Base-by-base conservation (phyloP, 2,329 filamentous ascomycete genomes). In the Exophiala bonariae region DNA sequence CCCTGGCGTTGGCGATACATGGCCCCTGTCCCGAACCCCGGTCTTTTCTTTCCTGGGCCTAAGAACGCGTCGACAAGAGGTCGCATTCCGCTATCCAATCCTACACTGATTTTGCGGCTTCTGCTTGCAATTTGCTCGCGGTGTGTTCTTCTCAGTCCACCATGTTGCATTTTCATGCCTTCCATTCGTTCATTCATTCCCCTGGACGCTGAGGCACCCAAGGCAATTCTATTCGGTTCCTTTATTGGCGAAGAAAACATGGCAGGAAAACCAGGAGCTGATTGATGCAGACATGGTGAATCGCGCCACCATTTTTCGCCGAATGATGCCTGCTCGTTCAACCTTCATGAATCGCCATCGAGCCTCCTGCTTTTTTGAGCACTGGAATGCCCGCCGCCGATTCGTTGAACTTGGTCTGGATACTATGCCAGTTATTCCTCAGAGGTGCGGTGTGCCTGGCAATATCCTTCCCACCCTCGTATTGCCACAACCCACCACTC, bases 81-180 rank as follows among this genome's bases (percentile, higher is more conserved):
- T 42, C 39, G 28, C 33, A 42, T 42, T 42, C 39, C n/a, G 11
- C 17, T 26, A 42, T 40, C 39, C 39, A 42, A 42, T 42, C 39
- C 39, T 42, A 42, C 39, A n/a, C 26, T 18, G 23, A 42, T 31
- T 28, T 11, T 42, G 4, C 13, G 17, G 23, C 11, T 33, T 17
- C 39, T 42, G 39, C 19, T 9, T 17, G 39, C 39, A 42, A 42
- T 42, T 42, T 42, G 39, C 28, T 42, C 39, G 26, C 33, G 17
- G 16, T 14, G 14, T 31, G n/a, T 34, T 42, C 26, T 19, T 32
- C 26, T 20, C 28, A 16, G 11, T 17, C 39, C 31, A 32, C 28
- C 39, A 31, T 42, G 31, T 28, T 28, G 19, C 39, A 18, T 18
- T 31, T 28, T 32, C 9, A 11, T 28, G 11, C 22, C 22, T 20